phyloP scores from a whole-genome alignment of 2,329 filamentous ascomycete genomes.

The Fusarium nurragi region DNA sequence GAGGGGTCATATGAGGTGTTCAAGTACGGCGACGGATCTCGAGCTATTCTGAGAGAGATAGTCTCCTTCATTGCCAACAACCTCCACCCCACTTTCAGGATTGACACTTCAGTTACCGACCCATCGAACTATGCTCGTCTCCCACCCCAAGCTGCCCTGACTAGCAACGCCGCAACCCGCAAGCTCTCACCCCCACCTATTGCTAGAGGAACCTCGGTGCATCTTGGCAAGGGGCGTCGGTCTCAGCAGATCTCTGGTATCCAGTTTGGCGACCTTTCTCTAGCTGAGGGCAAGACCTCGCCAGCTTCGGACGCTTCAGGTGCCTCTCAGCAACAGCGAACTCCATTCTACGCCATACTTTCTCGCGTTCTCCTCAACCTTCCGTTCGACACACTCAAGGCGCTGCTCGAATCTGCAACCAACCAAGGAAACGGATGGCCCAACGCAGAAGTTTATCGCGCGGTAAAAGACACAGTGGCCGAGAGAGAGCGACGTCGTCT shows the following conservation, averaged over 20 bases:
- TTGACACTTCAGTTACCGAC: slow-evolving; percentile 59
- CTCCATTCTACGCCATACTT: slow-evolving; percentile 59
- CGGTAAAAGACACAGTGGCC: slow-evolving; percentile 60
- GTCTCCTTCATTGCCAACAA: slow-evolving; percentile 68
- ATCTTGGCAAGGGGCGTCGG: slow-evolving; percentile 52
- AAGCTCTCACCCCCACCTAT: slow-evolving; percentile 41
- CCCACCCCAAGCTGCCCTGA: slow-evolving; percentile 41
- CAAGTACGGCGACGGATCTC: slow-evolving; percentile 61
- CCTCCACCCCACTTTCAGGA: slow-evolving; percentile 67
- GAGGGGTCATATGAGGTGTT: slow-evolving; percentile 57
- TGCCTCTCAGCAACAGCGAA: slow-evolving; percentile 40
- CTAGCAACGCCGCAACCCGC: slow-evolving; percentile 16
- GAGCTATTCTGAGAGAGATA: slow-evolving; percentile 63
- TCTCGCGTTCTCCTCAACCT: slow-evolving; percentile 76
- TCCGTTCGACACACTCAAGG: slow-evolving; percentile 73
- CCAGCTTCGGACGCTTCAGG: slow-evolving; percentile 47
- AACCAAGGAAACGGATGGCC: slow-evolving; percentile 62
- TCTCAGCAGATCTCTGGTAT: slow-evolving; percentile 69
- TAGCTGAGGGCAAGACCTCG: slow-evolving; percentile 43
- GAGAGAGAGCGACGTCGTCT: slow-evolving; percentile 67
- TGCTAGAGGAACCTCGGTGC: slow-evolving; percentile 51
- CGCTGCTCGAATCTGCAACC: slow-evolving; percentile 67
- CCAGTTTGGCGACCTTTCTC: slow-evolving; percentile 74
- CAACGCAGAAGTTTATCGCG: slow-evolving; percentile 57
- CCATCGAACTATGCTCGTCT: slow-evolving; percentile 53